phyloP scores from a whole-genome alignment of 2,329 filamentous ascomycete species.

The Emergomyces africanus region DNA sequence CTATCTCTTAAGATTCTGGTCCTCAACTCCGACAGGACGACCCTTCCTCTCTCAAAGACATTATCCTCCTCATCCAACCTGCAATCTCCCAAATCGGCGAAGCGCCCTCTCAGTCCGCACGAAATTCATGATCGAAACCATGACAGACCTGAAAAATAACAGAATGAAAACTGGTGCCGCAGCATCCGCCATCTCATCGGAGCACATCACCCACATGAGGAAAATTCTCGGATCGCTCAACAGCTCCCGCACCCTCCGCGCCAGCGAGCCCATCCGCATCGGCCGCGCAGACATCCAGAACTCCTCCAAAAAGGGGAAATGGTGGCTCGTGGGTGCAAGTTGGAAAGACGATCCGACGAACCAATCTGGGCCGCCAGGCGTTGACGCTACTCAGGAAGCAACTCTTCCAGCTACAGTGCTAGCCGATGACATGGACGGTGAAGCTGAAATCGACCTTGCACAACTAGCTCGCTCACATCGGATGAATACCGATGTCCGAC shows the following conservation, averaged over 20 bases:
- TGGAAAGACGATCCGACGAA: slow-evolving; percentile 43
- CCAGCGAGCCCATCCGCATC: slow-evolving; percentile 69
- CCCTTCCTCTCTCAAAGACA: slow-evolving; percentile 74
- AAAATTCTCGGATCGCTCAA: slow-evolving; percentile 71
- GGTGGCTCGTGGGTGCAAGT: slow-evolving; percentile 98
- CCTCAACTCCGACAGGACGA: slow-evolving; percentile 79
- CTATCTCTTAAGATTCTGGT: slow-evolving; percentile 45
- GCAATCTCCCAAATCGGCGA: slow-evolving; percentile 56
- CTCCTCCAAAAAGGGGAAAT: slow-evolving; percentile 80
- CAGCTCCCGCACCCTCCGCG: slow-evolving; percentile 51
- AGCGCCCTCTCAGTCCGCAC: slow-evolving; percentile 70
- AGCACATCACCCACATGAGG: slow-evolving; percentile 79
- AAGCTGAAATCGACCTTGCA: slow-evolving; percentile 50
- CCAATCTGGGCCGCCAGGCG: not conserved
- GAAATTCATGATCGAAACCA: slow-evolving; percentile 95
- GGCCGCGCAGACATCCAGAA: slow-evolving; percentile 70
- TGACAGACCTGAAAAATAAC: slow-evolving; percentile 90
- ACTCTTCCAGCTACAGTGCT: slow-evolving; percentile 10
- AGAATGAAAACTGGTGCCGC: slow-evolving; percentile 63
- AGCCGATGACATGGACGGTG: slow-evolving; percentile 32
- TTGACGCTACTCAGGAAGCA: not conserved
- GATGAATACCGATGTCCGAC: slow-evolving; percentile 75
- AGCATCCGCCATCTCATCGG: slow-evolving; percentile 59
- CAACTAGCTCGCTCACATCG: slow-evolving; percentile 67
- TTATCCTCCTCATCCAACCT: slow-evolving; percentile 65